Evolutionary conservation across 257 asterid genomes (phyloP), one percentile per base, ranked within the genome.

Genomic region (Solanum ossicruentum): DNA sequence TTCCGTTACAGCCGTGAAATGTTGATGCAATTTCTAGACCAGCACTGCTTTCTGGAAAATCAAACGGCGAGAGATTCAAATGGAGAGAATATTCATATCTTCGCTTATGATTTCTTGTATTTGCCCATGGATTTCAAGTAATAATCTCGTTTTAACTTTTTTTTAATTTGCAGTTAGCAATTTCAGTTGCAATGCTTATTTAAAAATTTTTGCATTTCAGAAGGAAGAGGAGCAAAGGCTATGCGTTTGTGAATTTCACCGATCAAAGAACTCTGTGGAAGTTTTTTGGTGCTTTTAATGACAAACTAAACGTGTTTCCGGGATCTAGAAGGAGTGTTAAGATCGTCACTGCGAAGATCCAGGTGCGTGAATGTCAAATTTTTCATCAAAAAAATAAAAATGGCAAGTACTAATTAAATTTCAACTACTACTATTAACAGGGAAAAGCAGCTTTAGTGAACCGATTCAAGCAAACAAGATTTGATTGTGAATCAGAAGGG

Each of bases 211-310:
- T 15, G 18, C 10, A 15, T 66, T 66, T 85, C 87, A 93, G 98
- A 55, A 88, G 87, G 3, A 75, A 65, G 16, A 85, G 21, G 10
- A 85, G 94, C 79, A 87, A 89, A 84, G 98, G 98, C 0, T 94
- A 88, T 83, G 98, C 97, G 3, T 94, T 94, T 72, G 93, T 93
- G 0, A 94, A 94, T 87, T 93, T 94, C 88, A 92, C 92, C 4
- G 69, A 80, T 20, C 83, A 93, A 0, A 49, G 12, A 57, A 80
- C 92, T 1, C 93, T 87, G 0, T 87, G 90, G 95, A 91, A 60
- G 11, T 90, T 93, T 28, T 87, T 85, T 61, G 15, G 73, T 0
- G 79, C 89, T 1, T 90, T 85, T 54, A 85, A 91, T 83, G 20
- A 21, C 9, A 82, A 51, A 10, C 43, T 17, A 10, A 89, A 94